Base-by-base conservation (phyloP, 2,329 filamentous ascomycete genomes). In the Zymoseptoria crescenta region DNA sequence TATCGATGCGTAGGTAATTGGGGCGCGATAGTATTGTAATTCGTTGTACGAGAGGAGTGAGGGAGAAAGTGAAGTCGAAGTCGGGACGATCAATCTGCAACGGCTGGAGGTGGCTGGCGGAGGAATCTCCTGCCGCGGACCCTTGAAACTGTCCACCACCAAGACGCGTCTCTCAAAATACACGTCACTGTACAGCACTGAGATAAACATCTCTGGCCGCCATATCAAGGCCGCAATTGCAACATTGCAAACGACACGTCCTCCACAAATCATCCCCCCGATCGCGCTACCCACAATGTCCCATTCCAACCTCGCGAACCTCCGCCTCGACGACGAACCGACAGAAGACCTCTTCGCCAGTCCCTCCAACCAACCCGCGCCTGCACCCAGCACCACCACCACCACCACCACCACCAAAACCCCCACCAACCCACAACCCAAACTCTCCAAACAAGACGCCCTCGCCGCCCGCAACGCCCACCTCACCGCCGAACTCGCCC, bases 401-500 rank as follows among this genome's bases (percentile, higher is more conserved):
- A 10, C 50, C 24, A 76, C 71, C 63, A 73, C 62, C 58, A 72
- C 63, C 54, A 67, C 64, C 57, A 67, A 59, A 64, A 67, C 68
- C 48, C 67, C 67, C 16, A 83, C 77, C 67, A 68, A 59, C 73
- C 72, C 63, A 60, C 66, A 48, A 20, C 79, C 64, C 73, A 74
- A 57, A 54, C 58, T 70, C 63, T 61, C 63, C 1, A 62, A 64
- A 57, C 58, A 63, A 61, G 59, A 65, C 55, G 48, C 85, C 67
- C 81, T 87, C 66, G 84, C 88, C 69, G 80, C 82, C 20, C 87
- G 89, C 52, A 90, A 96, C 62, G 84, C 84, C 1, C 82, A 84
- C 13, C 78, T 99, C 66, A 86, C 83, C 16, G 85, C 83, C 57
- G 94, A 99, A 75, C 78, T 97, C 28, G 86, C 91, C 63, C 88